These are phyloP conservation scores for Cytidiella melzeri DNA, from an alignment of 768 basidiomycete genomes.

Conservation along the genomic window DNA sequence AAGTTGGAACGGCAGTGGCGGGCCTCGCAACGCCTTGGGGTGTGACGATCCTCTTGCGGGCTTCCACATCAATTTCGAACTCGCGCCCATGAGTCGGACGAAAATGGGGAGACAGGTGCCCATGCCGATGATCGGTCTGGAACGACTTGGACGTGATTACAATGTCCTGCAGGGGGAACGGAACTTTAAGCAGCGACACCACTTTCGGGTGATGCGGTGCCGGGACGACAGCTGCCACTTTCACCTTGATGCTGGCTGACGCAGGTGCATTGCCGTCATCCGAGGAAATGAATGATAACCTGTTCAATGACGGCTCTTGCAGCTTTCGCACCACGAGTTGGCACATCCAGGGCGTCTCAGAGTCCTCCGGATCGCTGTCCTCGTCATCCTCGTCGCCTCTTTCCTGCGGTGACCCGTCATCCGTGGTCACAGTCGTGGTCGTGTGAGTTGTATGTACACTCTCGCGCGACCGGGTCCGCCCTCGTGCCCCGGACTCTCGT, in stretches of 20 bases:
- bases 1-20: conserved; percentile 11
- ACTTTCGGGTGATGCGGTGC: conserved; percentile 97
- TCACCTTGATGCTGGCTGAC: conserved; percentile 33
- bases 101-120: neutral
- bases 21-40: conserved; percentile 28
- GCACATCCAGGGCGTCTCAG: conserved; percentile 95
- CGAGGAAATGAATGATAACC: neutral
- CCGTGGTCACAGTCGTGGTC: conserved; percentile 11
- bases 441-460: conserved; percentile 8
- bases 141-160: conserved; percentile 53
- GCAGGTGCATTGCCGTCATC: conserved; percentile 11
- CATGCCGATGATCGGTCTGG: neutral
- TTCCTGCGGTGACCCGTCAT: conserved; percentile 12
- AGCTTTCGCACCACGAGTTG: conserved; percentile 60
- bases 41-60: conserved; percentile 40
- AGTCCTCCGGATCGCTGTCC: conserved; percentile 93
- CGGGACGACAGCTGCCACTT: conserved; percentile 82
- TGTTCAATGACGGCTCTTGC: conserved; percentile 9
- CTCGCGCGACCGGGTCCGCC: conserved; percentile 7
- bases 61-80: conserved; percentile 6
- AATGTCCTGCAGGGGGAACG: conserved; percentile 82
- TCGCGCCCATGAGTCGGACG: neutral
- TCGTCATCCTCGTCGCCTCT: conserved; percentile 47
- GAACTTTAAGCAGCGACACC: conserved; percentile 85
- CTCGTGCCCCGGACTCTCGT: conserved; percentile 1